Conservation (phyloP, 2,329 filamentous ascomycete genomes). For the Amesomyces nigricolor region DNA sequence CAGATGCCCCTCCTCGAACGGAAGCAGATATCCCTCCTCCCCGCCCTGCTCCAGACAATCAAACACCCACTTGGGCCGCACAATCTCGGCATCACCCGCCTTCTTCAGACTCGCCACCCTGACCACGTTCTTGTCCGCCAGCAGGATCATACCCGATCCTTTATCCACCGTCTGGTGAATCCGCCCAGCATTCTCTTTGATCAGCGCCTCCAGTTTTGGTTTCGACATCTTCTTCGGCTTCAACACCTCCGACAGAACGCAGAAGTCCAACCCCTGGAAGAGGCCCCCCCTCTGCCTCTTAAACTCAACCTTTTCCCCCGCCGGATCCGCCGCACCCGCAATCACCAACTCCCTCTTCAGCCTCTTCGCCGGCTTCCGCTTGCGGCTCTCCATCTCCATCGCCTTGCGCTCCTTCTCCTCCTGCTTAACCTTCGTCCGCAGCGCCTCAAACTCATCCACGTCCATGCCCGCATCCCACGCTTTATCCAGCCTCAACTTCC, state of each 20-base stretch:
- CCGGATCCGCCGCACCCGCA: conserved; percentile 55
- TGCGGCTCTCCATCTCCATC: conserved; percentile 69
- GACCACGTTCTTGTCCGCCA: conserved; percentile 75
- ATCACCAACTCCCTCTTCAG: conserved; percentile 66
- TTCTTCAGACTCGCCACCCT: conserved; percentile 82
- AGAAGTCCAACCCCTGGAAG: conserved; percentile 75
- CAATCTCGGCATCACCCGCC: conserved; percentile 61
- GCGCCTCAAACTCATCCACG: conserved; percentile 66
- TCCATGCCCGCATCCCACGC: conserved; percentile 76
- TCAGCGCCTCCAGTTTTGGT: conserved; percentile 68
- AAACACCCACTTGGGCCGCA: conserved; percentile 75
- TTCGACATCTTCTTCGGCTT: conserved; percentile 70
- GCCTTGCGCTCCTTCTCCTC: conserved; percentile 64
- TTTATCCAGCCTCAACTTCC: conserved; percentile 73
- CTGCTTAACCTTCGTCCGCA: conserved; percentile 65
- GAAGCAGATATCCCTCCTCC: conserved; percentile 55
- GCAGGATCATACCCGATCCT: conserved; percentile 57
- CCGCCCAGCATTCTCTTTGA: conserved; percentile 77
- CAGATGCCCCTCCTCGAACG: conserved; percentile 59
- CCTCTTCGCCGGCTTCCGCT: conserved; percentile 49
- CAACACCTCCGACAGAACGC: conserved; percentile 70
- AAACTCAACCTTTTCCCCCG: conserved; percentile 35
- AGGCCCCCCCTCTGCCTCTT: conserved; percentile 46
- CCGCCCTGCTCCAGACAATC: conserved; percentile 64
- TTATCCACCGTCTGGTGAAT: conserved; percentile 69